Percentiles rank a stretch among this genome's conserved stretches.
These are phyloP conservation scores for Brassica hybrid DNA, from an alignment of 441 rosid species.

Conservation along the genomic window DNA sequence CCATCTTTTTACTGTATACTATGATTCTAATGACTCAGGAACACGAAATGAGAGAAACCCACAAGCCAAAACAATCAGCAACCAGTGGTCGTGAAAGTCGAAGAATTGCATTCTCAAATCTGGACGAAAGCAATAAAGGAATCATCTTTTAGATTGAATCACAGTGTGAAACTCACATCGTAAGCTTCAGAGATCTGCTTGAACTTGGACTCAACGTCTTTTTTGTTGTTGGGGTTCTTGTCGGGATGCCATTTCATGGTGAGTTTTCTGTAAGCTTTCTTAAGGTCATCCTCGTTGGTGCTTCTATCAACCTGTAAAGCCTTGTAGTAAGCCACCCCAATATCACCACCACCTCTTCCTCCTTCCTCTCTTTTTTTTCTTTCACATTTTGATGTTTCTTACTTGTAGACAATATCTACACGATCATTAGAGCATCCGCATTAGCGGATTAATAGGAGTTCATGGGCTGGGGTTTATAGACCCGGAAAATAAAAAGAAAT, in stretches of 20 bases:
- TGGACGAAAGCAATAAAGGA: neutral
- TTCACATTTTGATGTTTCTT: neutral
- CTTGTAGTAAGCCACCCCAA: slow-evolving; percentile 86
- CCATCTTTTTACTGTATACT: slow-evolving; percentile 17
- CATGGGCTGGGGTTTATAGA: too few relatives aligned
- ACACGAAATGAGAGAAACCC: slow-evolving; percentile 20
- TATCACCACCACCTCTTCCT: slow-evolving; percentile 30
- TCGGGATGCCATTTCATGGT: slow-evolving; percentile 96
- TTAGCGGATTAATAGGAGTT: too few relatives aligned
- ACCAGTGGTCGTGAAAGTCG: neutral
- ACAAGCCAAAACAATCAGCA: neutral
- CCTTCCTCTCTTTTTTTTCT: neutral
- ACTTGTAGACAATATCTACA: neutral
- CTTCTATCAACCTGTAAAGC: slow-evolving; percentile 63
- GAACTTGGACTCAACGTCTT: slow-evolving; percentile 82
- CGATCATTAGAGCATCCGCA: too few relatives aligned
- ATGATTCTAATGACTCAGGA: neutral
- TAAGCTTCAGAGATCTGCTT: slow-evolving; percentile 89
- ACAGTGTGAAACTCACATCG: slow-evolving; percentile 45
- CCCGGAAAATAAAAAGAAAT: too few relatives aligned
- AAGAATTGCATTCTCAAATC: slow-evolving; percentile 2
- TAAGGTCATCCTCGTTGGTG: slow-evolving; percentile 78
- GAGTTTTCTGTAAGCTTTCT: slow-evolving; percentile 78
- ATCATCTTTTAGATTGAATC: neutral
- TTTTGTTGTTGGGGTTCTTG: slow-evolving; percentile 77